phyloP scores from a whole-genome alignment of 306 rosid species.

The Cucurbita maxima region DNA sequence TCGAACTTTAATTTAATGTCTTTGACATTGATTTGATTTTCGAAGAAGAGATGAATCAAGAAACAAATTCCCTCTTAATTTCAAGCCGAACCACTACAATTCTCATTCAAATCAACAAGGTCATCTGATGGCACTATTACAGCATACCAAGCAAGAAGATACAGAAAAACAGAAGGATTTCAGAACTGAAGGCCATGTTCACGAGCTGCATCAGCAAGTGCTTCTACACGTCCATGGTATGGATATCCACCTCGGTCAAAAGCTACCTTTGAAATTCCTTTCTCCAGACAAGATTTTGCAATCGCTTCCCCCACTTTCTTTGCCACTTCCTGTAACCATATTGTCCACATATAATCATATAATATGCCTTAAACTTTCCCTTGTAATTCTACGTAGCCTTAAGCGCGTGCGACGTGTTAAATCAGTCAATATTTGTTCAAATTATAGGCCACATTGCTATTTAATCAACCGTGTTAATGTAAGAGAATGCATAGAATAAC shows the following conservation, averaged over 20 bases:
- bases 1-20: too few species aligned
- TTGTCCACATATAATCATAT: not conserved
- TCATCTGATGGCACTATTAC: not conserved
- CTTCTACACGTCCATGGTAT: slow-evolving; percentile 89
- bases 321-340: slow-evolving; percentile 62
- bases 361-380: too few species aligned
- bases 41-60: not conserved
- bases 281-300: slow-evolving; percentile 76
- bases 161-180: not conserved
- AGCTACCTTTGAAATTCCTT: slow-evolving; percentile 86
- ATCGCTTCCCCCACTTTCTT: slow-evolving; percentile 80
- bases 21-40: not conserved
- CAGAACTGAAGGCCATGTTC: slow-evolving; percentile 82
- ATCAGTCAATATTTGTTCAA: not conserved
- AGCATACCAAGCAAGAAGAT: not conserved
- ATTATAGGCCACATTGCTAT: not conserved
- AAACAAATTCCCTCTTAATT: not conserved
- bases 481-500: not conserved
- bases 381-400: too few species aligned
- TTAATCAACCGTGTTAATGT: not conserved
- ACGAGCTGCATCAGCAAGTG: slow-evolving; percentile 78
- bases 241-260: slow-evolving; percentile 93
- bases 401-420: not conserved
- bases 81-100: not conserved
- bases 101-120: not conserved